phyloP scores from a whole-genome alignment of 352 stramenopile genomes.

The Globisporangium paroecandrum region DNA sequence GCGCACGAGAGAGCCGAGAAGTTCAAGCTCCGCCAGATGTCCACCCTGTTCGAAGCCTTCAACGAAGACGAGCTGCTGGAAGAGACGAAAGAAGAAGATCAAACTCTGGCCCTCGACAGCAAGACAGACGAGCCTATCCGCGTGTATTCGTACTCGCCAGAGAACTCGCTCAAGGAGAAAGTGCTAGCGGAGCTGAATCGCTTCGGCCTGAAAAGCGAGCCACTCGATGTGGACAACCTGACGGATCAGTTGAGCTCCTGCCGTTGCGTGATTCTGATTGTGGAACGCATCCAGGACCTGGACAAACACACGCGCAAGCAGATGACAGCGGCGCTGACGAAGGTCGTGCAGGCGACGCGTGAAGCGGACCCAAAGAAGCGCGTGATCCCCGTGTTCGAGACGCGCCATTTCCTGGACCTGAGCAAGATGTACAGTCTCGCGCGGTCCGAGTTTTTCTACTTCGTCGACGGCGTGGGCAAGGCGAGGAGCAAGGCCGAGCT shows the following conservation, averaged over 20 bases:
- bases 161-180: slow-evolving; percentile 14
- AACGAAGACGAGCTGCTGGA: slow-evolving; percentile 16
- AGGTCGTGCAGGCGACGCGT: slow-evolving; percentile 35
- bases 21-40: slow-evolving; percentile 23
- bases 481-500: slow-evolving; percentile 37
- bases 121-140: slow-evolving; percentile 6
- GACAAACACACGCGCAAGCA: slow-evolving; percentile 33
- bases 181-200: slow-evolving; percentile 16
- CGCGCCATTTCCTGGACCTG: slow-evolving; percentile 59
- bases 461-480: slow-evolving; percentile 45
- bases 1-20: slow-evolving; percentile 18
- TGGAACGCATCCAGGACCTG: slow-evolving; percentile 31
- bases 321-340: slow-evolving; percentile 33
- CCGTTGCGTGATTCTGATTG: slow-evolving; percentile 33
- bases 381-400: slow-evolving; percentile 56
- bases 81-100: neutral
- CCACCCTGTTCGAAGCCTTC: slow-evolving; percentile 17
- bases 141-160: slow-evolving; percentile 15
- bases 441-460: slow-evolving; percentile 65
- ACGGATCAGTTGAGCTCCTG: slow-evolving; percentile 13
- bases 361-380: slow-evolving; percentile 23
- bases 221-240: slow-evolving; percentile 14
- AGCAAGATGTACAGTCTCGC: slow-evolving; percentile 75
- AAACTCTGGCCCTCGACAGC: neutral
- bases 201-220: slow-evolving; percentile 13